Evolutionary conservation across 495 filamentous ascomycete genomes (phyloP).

Genomic region (Trichocladium uniseriatum): DNA sequence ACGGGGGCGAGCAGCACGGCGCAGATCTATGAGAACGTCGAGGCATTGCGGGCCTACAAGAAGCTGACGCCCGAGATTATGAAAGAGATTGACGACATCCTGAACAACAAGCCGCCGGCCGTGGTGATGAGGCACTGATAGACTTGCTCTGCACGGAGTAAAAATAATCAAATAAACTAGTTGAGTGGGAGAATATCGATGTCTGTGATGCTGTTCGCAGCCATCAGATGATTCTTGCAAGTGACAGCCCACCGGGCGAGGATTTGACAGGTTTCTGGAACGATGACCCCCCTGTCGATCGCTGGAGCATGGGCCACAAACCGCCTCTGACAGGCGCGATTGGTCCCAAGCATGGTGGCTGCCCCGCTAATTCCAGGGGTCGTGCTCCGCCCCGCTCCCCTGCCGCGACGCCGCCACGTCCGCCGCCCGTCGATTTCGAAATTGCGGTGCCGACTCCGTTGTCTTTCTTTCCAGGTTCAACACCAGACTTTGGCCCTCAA

Average conservation of each 20-base stretch:
- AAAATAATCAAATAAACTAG: neutral
- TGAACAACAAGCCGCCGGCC: slow-evolving; percentile 22
- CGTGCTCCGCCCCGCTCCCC: neutral
- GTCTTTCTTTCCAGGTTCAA: neutral
- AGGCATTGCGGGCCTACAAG: slow-evolving; percentile 50
- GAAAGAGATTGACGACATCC: slow-evolving; percentile 54
- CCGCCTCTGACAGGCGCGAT: neutral
- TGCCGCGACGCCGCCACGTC: neutral
- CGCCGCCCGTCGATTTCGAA: neutral
- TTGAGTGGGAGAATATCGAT: neutral
- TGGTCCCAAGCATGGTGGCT: neutral
- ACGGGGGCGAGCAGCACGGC: slow-evolving; percentile 63
- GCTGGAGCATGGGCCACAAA: neutral
- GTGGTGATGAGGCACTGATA: slow-evolving; percentile 20
- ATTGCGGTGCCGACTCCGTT: neutral
- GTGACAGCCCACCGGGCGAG: slow-evolving; percentile 5
- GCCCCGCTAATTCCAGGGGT: slow-evolving; percentile 5
- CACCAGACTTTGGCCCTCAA: neutral
- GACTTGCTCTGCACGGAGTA: neutral
- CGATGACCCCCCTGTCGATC: slow-evolving; percentile 7
- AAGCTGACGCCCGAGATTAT: slow-evolving; percentile 57
- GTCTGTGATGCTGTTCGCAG: neutral
- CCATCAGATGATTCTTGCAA: neutral
- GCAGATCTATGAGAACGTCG: slow-evolving; percentile 65
- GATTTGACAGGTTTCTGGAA: slow-evolving; percentile 10